Evolutionary conservation across 176 grass and related monocot genomes (phyloP).

Genomic region (Aegilops sharonensis): DNA sequence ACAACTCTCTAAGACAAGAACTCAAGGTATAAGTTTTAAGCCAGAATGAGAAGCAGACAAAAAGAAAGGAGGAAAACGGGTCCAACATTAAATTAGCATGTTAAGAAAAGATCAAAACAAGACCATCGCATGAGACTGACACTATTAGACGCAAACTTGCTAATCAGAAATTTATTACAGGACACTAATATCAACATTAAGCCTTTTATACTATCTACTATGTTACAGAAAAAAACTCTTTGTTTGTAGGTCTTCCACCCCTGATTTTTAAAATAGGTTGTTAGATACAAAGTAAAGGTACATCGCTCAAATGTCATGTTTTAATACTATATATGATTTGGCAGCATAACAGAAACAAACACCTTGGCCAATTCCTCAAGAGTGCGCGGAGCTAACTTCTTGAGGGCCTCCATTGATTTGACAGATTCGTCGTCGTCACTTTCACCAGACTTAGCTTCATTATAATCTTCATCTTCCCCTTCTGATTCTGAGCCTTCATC

Average conservation of each 20-base stretch:
- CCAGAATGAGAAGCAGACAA: slow-evolving; percentile 25
- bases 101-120: slow-evolving; percentile 18
- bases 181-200: not conserved
- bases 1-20: slow-evolving; percentile 47
- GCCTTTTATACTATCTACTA: slow-evolving; percentile 5
- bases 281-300: slow-evolving; percentile 9
- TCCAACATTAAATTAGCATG: not conserved
- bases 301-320: not conserved
- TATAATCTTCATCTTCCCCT: slow-evolving; percentile 47
- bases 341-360: slow-evolving; percentile 21
- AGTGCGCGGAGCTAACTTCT: slow-evolving; percentile 50
- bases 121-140: not conserved
- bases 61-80: not conserved
- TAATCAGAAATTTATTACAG: not conserved
- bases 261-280: not conserved
- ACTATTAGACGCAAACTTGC: not conserved
- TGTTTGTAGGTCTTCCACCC: not conserved
- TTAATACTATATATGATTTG: slow-evolving; percentile 15
- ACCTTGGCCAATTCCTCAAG: slow-evolving; percentile 69
- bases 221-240: not conserved
- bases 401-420: slow-evolving; percentile 45
- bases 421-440: slow-evolving; percentile 50
- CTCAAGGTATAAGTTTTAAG: slow-evolving; percentile 19
- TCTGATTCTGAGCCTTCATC: slow-evolving; percentile 76
- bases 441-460: slow-evolving; percentile 68